Evolutionary conservation across 2,329 filamentous ascomycete genomes (phyloP).

Genomic region (Penicillium sp.): DNA sequence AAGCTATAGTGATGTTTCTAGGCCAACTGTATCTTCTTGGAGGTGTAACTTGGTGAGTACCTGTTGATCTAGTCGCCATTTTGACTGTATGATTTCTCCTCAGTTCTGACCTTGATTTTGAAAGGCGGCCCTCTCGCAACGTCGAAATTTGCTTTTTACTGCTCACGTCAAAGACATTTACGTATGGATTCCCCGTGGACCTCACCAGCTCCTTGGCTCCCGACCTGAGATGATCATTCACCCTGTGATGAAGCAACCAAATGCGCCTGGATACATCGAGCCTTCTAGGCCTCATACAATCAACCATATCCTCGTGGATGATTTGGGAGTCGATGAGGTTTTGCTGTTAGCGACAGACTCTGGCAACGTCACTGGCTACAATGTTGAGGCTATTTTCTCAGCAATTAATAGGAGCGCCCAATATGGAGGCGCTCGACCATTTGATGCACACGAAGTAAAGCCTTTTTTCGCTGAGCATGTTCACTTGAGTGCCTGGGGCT

Average conservation of each 20-base stretch:
- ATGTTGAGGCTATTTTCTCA: slow-evolving; percentile 53
- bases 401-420: slow-evolving; percentile 40
- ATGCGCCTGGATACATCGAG: slow-evolving; percentile 56
- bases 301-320: slow-evolving; percentile 67
- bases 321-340: slow-evolving; percentile 68
- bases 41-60: slow-evolving; percentile 44
- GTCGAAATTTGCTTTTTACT: slow-evolving; percentile 47
- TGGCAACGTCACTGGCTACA: slow-evolving; percentile 70
- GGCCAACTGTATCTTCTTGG: slow-evolving; percentile 39
- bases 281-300: slow-evolving; percentile 55
- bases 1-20: slow-evolving; percentile 12
- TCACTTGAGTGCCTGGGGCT: slow-evolving; percentile 77
- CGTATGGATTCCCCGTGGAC: slow-evolving; percentile 45
- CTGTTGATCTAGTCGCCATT: neutral
- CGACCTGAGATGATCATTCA: slow-evolving; percentile 43
- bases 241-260: slow-evolving; percentile 39
- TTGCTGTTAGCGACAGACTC: slow-evolving; percentile 68
- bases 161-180: slow-evolving; percentile 42
- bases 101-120: slow-evolving; percentile 1
- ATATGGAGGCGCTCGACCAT: slow-evolving; percentile 21
- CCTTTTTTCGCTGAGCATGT: slow-evolving; percentile 75
- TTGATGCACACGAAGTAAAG: slow-evolving; percentile 36
- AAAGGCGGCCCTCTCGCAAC: slow-evolving; percentile 47
- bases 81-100: neutral
- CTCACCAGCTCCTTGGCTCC: slow-evolving; percentile 39